phyloP scores from a whole-genome alignment of 2,329 filamentous ascomycete genomes.

The Penicillium fuscoglaucum region DNA sequence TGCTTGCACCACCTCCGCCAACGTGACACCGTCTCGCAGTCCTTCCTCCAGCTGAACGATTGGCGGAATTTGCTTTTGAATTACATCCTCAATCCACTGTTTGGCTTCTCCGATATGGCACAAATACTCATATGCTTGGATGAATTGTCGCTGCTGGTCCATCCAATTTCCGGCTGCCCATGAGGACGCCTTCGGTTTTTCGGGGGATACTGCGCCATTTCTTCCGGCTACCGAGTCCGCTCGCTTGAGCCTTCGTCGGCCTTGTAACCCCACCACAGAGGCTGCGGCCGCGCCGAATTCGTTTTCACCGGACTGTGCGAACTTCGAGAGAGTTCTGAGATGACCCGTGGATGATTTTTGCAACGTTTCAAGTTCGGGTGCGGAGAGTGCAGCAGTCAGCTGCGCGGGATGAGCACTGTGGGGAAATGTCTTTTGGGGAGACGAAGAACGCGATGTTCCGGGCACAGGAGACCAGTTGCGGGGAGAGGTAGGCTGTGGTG shows the following conservation, averaged over 20 bases:
- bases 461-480: conserved; percentile 28
- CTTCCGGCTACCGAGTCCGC: conserved; percentile 56
- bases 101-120: conserved; percentile 99
- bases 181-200: conserved; percentile 59
- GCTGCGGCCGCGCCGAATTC: conserved; percentile 75
- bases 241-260: conserved; percentile 78
- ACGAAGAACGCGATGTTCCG: conserved; percentile 31
- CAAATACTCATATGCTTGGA: conserved; percentile 96
- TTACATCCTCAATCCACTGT: conserved; percentile 96
- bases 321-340: conserved; percentile 79
- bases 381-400: conserved; percentile 53
- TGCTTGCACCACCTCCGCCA: conserved; percentile 90
- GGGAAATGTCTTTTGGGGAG: conserved; percentile 31
- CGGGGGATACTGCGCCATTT: conserved; percentile 45
- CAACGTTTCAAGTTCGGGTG: conserved; percentile 75
- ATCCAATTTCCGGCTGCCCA: conserved; percentile 94
- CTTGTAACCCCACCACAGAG: conserved; percentile 84
- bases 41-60: conserved; percentile 94
- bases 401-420: conserved; percentile 33
- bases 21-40: conserved; percentile 84
- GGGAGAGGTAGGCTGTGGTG: conserved; percentile 24
- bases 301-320: conserved; percentile 71
- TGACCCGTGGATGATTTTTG: conserved; percentile 89
- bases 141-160: conserved; percentile 95
- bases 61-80: conserved; percentile 79